Conservation (phyloP, 441 rosid species). For the Biscutella auriculata region DNA sequence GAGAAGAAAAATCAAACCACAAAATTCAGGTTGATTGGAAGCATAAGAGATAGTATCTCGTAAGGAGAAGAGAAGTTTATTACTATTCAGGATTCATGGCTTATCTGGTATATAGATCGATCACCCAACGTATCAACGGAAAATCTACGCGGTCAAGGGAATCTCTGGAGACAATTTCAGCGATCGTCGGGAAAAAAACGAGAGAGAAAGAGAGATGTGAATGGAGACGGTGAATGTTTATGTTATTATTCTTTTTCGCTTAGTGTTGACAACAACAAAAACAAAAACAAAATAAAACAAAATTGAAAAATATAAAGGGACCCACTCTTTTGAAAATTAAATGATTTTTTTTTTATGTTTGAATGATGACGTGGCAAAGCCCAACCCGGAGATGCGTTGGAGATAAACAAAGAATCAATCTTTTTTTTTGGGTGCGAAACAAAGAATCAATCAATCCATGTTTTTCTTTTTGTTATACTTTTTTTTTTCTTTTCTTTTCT, state of each 20-base stretch:
- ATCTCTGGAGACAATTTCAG: conserved; percentile 3
- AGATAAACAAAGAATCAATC: not conserved
- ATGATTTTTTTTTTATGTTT: conserved; percentile 6
- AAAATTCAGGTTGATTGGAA: not conserved
- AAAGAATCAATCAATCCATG: not conserved
- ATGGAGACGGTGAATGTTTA: conserved; percentile 1
- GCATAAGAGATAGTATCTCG: not conserved
- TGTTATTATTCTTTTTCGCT: no score
- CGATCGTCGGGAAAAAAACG: not conserved
- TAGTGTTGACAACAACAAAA: no score
- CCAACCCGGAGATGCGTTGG: conserved; percentile 10
- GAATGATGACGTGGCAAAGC: conserved; percentile 10
- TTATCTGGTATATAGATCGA: conserved; percentile 2
- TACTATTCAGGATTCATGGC: conserved; percentile 28
- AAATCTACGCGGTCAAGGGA: not conserved
- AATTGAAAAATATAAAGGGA: no score
- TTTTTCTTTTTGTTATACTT: not conserved
- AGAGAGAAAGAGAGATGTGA: conserved; percentile 11
- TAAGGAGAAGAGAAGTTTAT: conserved; percentile 3
- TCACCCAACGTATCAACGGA: conserved; percentile 2
- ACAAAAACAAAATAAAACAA: no score
- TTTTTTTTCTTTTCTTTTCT: not conserved
- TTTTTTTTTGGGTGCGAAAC: no score
- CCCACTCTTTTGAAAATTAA: no score
- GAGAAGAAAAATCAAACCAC: not conserved